These are phyloP conservation scores for Aspergillus cavernicola DNA, from an alignment of 495 filamentous ascomycete species.

Conservation along the genomic window DNA sequence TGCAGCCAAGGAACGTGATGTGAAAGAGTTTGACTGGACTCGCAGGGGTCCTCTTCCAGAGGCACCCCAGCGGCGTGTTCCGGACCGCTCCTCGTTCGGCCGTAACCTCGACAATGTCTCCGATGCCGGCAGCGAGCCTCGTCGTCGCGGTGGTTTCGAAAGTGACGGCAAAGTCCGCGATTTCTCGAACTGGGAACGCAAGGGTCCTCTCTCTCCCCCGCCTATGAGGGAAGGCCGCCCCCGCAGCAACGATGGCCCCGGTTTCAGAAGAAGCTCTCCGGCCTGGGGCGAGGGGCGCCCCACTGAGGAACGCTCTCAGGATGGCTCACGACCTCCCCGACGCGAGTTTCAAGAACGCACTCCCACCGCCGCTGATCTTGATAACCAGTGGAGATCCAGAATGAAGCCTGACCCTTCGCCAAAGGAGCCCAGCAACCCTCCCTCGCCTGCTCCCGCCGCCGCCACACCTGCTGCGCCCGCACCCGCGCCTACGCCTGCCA, in stretches of 20 bases:
- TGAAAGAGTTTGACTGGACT: constrained; percentile 67
- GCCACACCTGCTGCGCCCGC: constrained; percentile 29
- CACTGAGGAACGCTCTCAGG: constrained; percentile 66
- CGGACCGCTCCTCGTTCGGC: constrained; percentile 46
- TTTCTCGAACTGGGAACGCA: constrained; percentile 91
- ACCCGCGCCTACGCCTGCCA: constrained; percentile 43
- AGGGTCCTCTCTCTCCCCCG: constrained; percentile 80
- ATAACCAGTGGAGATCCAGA: constrained; percentile 79
- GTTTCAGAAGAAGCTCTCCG: constrained; percentile 64
- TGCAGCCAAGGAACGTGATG: constrained; percentile 66
- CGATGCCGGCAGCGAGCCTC: constrained; percentile 51
- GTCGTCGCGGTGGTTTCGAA: constrained; percentile 53
- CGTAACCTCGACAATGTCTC: constrained; percentile 49
- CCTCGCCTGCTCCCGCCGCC: constrained; percentile 35
- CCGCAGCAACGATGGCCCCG: constrained; percentile 57
- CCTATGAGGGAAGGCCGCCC: constrained; percentile 65
- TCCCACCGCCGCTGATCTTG: constrained; percentile 79
- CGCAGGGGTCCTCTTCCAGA: constrained; percentile 86
- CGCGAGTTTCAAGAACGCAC: constrained; percentile 75
- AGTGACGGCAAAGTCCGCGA: constrained; percentile 83
- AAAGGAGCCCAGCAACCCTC: constrained; percentile 63
- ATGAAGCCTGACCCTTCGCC: constrained; percentile 68
- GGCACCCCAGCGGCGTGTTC: constrained; percentile 49
- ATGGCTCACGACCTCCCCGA: constrained; percentile 77
- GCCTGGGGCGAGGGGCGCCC: constrained; percentile 79